Evolutionary conservation across 1,139 yeast genomes (phyloP).

Genomic region (Geotrichum macrosporum): DNA sequence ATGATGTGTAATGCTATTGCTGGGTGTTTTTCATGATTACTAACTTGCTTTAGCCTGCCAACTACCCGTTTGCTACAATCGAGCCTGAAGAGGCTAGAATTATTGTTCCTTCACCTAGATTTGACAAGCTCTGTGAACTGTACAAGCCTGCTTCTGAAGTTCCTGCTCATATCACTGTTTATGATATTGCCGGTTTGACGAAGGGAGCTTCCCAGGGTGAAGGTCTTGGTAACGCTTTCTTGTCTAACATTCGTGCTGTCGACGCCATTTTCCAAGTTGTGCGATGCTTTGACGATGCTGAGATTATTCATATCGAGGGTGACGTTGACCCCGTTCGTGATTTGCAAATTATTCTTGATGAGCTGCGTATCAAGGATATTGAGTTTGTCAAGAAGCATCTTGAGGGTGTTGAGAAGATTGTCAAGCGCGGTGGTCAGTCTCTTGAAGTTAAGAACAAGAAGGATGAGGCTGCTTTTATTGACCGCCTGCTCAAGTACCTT

Average conservation of each 20-base stretch:
- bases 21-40: background rate
- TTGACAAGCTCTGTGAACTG: conserved; percentile 65
- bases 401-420: conserved; percentile 80
- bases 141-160: conserved; percentile 83
- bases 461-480: conserved; percentile 82
- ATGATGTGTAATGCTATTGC: background rate
- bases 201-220: conserved; percentile 98
- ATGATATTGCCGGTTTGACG: conserved; percentile 97
- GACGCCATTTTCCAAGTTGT: conserved; percentile 98
- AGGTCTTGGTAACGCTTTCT: conserved; percentile 96
- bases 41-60: conserved; percentile 58
- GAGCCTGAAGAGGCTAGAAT: conserved; percentile 99
- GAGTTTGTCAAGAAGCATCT: conserved; percentile 90
- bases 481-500: conserved; percentile 67
- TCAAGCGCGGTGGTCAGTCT: conserved; percentile 88
- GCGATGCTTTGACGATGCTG: conserved; percentile 97
- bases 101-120: conserved; percentile 88
- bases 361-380: conserved; percentile 92
- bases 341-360: conserved; percentile 85
- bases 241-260: conserved; percentile 95
- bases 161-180: conserved; percentile 90
- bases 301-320: conserved; percentile 95
- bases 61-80: conserved; percentile 96
- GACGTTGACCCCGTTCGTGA: conserved; percentile 96
- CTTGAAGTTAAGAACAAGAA: conserved; percentile 91